Evolutionary conservation across 768 basidiomycete genomes (phyloP), one percentile per base, ranked within the genome.

Genomic region (Ramaria rubella): DNA sequence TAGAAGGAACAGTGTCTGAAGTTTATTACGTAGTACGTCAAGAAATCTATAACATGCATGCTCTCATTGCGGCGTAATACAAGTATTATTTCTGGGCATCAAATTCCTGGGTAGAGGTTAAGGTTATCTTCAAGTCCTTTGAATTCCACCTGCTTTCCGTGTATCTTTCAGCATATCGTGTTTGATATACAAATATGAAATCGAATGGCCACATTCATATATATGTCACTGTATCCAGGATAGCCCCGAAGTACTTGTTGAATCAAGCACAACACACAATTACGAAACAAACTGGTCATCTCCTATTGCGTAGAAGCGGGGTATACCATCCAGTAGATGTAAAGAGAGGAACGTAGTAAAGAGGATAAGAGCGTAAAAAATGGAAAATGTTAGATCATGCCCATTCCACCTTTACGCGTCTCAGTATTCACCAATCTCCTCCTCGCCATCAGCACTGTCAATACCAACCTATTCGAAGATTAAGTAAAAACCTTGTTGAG

Each of bases 41-140:
- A 65, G 93, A 92, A 74, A 86, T 99, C 46, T 97, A 97, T 66
- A 83, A 81, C 58, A 72, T 95, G 56, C 91, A 97, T 67, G 96
- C 96, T 7, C 79, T 91, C 45, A 88, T 96, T 59, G 85, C 87
- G 29, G 82, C 88, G 12, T 58, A 34, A 58, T 45, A 51, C 51
- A 34, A n/a, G 48, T 15, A 8, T 26, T 36, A 46, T 46, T 14
- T n/a, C 5, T 46, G 46, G 7, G 24, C 26, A 48, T 27, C 27
- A 23, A 5, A 48, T 2, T 48, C 11, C 11, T 38, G n/a, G 36
- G 36, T n/a, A n/a, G n/a, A n/a, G n/a, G n/a, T n/a, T n/a, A n/a
- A n/a, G n/a, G n/a, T n/a, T n/a, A n/a, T n/a, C n/a, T n/a, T n/a
- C n/a, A n/a, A n/a, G n/a, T n/a, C n/a, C n/a, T n/a, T n/a, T n/a